phyloP scores from a whole-genome alignment of 768 basidiomycete species.

The Dendrothele bispora region DNA sequence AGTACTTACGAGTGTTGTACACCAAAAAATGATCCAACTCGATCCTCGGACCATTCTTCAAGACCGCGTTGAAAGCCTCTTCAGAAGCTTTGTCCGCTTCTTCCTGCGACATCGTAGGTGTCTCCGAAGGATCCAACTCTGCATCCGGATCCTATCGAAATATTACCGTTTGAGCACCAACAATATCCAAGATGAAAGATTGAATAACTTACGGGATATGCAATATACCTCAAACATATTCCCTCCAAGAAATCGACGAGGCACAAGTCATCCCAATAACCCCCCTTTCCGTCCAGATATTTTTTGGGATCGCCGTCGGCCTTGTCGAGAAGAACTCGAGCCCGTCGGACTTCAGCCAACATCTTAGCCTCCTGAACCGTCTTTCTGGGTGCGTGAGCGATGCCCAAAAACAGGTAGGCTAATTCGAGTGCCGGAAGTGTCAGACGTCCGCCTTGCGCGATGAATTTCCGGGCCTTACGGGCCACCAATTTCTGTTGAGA shows the following conservation, averaged over 20 bases:
- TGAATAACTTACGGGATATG: constrained; percentile 69
- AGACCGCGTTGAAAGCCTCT: constrained; percentile 63
- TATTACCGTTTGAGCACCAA: not conserved
- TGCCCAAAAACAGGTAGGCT: constrained; percentile 74
- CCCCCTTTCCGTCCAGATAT: constrained; percentile 33
- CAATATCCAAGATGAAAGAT: constrained; percentile 1
- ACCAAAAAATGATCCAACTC: constrained; percentile 88
- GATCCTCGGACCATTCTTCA: constrained; percentile 68
- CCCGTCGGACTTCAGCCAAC: constrained; percentile 62
- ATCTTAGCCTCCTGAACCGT: constrained; percentile 56
- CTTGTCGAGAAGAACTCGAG: constrained; percentile 40
- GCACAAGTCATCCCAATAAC: constrained; percentile 90
- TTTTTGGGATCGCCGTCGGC: constrained; percentile 17
- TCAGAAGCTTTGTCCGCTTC: constrained; percentile 56
- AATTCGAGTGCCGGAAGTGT: constrained; percentile 83
- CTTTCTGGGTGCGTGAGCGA: constrained; percentile 77
- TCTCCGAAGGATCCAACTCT: constrained; percentile 41
- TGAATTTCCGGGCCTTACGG: constrained; percentile 85
- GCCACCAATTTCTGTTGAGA: constrained; percentile 74
- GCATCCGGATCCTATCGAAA: constrained; percentile 60
- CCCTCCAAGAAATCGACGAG: constrained; percentile 83
- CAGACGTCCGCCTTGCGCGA: constrained; percentile 66
- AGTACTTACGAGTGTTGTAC: constrained; percentile 79
- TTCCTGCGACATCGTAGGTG: constrained; percentile 35
- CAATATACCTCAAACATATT: constrained; percentile 78